Evolutionary conservation across 2,329 filamentous ascomycete genomes (phyloP), one percentile per base, ranked within the genome.

Genomic region (Coleophoma crateriformis): DNA sequence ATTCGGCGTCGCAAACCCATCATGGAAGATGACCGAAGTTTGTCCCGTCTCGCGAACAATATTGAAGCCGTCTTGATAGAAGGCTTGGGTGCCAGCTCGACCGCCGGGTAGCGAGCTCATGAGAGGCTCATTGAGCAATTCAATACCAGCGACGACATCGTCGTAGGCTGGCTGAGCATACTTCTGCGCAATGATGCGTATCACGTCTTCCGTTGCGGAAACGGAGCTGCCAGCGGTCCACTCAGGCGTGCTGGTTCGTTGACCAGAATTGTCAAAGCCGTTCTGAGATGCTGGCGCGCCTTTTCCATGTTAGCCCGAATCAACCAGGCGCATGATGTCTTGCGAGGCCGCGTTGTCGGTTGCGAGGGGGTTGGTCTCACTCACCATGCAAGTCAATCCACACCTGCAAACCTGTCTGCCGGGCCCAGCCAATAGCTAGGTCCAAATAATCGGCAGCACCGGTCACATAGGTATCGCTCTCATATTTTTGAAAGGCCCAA

Each of bases 1-100:
- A 44, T 66, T 71, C 1, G 77, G 71, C 2, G 68, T 59, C 39
- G 70, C 63, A 67, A 81, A 81, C 11, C 73, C 77, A 53, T 81
- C 78, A 43, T 77, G 74, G 40, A 86, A 66, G 33, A 82, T 68
- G 19, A 84, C 72, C n/a, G 71, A 58, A 8, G 68, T 69, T 32
- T 68, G 63, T 2, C 70, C 73, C 6, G 67, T 59, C 37, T 72
- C 62, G 32, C 71, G 71, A 51, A 72, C 57, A 13, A 58, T 61
- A 6, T 62, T 66, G 58, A 69, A 81, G 5, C 73, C 72, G 48
- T 82, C 71, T 42, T 75, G 71, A 57, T 79, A 64, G 49, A 62
- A 67, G 7, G 14, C 35, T 17, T 38, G 14, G 5, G 35, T 38
- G 14, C 7, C 35, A 13, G 14, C 35, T n/a, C 35, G 6, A 5